Percentiles rank a stretch among this genome's conserved stretches.
Evolutionary conservation across 2,329 filamentous ascomycete species (phyloP).

Genomic region (Hypocreales sp.): DNA sequence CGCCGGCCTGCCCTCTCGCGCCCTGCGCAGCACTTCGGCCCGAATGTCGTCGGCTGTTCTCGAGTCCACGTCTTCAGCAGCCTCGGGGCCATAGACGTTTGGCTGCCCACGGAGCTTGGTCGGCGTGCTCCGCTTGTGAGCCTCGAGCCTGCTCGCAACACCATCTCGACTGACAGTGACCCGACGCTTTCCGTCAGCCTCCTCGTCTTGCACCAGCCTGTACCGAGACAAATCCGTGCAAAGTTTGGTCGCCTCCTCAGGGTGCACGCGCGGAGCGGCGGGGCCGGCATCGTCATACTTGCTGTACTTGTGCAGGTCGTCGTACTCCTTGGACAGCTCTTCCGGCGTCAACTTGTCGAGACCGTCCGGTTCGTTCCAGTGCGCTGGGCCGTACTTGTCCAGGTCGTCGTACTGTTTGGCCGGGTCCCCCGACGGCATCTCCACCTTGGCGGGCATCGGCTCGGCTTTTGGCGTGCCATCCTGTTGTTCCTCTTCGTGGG

Average conservation of each 20-base stretch:
- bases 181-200: slow-evolving; percentile 18
- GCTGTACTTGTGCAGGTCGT: slow-evolving; percentile 6
- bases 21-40: slow-evolving; percentile 13
- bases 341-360: slow-evolving; percentile 15
- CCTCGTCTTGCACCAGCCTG: slow-evolving; percentile 17
- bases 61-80: too few relatives aligned
- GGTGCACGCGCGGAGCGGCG: slow-evolving; percentile 11
- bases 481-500: slow-evolving; percentile 4
- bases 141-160: too few relatives aligned
- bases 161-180: too few relatives aligned
- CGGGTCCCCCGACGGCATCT: slow-evolving; percentile 15
- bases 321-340: slow-evolving; percentile 24
- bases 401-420: slow-evolving; percentile 24
- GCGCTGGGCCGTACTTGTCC: slow-evolving; percentile 17
- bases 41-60: slow-evolving; percentile 17
- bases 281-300: slow-evolving; percentile 14
- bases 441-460: slow-evolving; percentile 4
- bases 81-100: too few relatives aligned
- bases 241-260: slow-evolving; percentile 19
- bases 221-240: slow-evolving; percentile 27
- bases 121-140: too few relatives aligned
- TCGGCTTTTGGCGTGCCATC: slow-evolving; percentile 4
- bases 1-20: slow-evolving; percentile 7
- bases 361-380: slow-evolving; percentile 21
- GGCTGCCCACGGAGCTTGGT: too few relatives aligned